A percentile compares a stretch with the other conserved stretches of the same genome.
phyloP scores from a whole-genome alignment of 2,329 filamentous ascomycete genomes.

The Pyricularia grisea region DNA sequence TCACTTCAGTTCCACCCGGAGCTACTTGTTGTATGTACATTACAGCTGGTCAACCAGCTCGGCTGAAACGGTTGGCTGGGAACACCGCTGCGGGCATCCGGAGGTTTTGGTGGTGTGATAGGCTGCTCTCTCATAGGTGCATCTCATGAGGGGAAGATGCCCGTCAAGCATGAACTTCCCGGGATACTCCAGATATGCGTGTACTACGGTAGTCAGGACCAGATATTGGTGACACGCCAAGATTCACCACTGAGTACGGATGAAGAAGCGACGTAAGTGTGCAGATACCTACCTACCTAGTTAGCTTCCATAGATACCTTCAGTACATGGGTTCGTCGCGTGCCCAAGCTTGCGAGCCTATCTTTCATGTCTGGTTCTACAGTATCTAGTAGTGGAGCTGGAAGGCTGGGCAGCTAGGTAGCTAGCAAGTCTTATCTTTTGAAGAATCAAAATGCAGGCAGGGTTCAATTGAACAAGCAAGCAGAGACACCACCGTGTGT shows the following conservation, averaged over 20 bases:
- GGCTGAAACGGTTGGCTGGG: not conserved
- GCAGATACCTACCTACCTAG: not conserved
- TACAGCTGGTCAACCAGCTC: not conserved
- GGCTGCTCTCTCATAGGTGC: not conserved
- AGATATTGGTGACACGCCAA: not conserved
- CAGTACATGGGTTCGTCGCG: not conserved
- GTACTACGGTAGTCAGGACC: not conserved
- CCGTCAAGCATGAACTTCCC: not conserved
- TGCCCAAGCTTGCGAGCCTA: not conserved
- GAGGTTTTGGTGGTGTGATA: not conserved
- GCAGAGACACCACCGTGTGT: not conserved
- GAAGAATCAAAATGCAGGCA: not conserved
- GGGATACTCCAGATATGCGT: not conserved
- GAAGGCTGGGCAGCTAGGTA: too few species aligned
- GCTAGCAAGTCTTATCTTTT: not conserved
- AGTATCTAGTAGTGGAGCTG: not conserved
- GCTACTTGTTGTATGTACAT: not conserved
- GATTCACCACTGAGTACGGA: not conserved
- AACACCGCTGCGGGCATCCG: not conserved
- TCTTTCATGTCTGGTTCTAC: too few species aligned
- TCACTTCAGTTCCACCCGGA: not conserved
- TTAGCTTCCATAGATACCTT: not conserved
- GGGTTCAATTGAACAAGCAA: not conserved
- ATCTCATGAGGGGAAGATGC: not conserved
- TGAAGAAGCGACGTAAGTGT: not conserved